Evolutionary conservation across 2,329 filamentous ascomycete species (phyloP).

Genomic region (Mariannaea sp.): DNA sequence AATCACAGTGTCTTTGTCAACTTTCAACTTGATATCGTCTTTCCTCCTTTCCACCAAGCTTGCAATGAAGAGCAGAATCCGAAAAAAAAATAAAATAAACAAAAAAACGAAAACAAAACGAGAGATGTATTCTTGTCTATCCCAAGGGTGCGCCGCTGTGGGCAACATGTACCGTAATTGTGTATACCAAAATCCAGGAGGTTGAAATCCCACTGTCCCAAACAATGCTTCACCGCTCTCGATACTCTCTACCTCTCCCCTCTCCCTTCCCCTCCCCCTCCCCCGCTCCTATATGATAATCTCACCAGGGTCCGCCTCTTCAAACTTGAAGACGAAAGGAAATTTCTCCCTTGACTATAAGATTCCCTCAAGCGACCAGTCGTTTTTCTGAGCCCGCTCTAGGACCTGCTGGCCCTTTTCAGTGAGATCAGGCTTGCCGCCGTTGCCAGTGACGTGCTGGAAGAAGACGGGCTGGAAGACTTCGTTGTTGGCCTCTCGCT

Average conservation of each 20-base stretch:
- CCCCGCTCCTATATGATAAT: too few species aligned
- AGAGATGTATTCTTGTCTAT: conserved; percentile 30
- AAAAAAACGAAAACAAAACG: conserved; percentile 28
- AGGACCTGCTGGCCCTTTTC: conserved; percentile 58
- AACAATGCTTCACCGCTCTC: background rate
- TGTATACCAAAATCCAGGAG: conserved; percentile 29
- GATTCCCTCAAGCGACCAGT: conserved; percentile 57
- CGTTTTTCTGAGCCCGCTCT: conserved; percentile 56
- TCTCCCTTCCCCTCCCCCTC: too few species aligned
- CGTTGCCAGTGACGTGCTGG: conserved; percentile 60
- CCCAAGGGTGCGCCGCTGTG: conserved; percentile 34
- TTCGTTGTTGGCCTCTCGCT: conserved; percentile 71
- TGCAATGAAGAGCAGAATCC: too few species aligned
- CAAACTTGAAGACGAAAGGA: background rate
- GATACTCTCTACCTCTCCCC: conserved; percentile 1
- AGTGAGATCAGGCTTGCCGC: conserved; percentile 60
- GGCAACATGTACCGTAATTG: conserved; percentile 26
- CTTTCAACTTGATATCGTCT: too few species aligned
- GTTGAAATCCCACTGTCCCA: conserved; percentile 13
- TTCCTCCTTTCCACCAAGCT: too few species aligned
- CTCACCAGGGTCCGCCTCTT: too few species aligned
- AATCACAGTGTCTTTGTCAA: too few species aligned
- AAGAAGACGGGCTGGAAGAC: conserved; percentile 92
- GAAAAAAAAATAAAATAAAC: too few species aligned
- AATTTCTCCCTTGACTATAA: conserved; percentile 35